Conservation (phyloP, 1,139 yeast species). For the Casaregolazyma lundiana region DNA sequence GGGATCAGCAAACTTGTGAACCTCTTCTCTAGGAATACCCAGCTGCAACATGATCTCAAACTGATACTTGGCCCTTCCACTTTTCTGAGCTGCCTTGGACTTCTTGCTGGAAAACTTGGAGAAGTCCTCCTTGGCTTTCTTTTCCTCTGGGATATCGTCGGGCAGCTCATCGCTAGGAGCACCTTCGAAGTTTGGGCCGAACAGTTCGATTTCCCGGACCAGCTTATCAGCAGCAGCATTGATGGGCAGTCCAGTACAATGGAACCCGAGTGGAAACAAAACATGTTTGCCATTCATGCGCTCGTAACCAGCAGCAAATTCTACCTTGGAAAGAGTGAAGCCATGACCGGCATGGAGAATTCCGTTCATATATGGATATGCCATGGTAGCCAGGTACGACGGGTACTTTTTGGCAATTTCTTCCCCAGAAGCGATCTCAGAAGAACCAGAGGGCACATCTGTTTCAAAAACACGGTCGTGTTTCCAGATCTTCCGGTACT, state of each 20-base stretch:
- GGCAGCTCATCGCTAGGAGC: slow-evolving; percentile 51
- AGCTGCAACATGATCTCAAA: slow-evolving; percentile 93
- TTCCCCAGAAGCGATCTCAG: slow-evolving; percentile 52
- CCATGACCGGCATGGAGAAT: slow-evolving; percentile 97
- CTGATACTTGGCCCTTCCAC: slow-evolving; percentile 91
- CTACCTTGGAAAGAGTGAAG: slow-evolving; percentile 92
- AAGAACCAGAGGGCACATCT: slow-evolving; percentile 79
- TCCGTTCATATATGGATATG: slow-evolving; percentile 99
- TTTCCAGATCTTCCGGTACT: slow-evolving; percentile 83
- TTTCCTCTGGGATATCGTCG: slow-evolving; percentile 36
- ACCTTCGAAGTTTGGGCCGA: slow-evolving; percentile 77
- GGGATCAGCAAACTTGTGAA: slow-evolving; percentile 84
- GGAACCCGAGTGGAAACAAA: slow-evolving; percentile 94
- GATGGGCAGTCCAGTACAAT: slow-evolving; percentile 99
- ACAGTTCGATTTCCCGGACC: slow-evolving; percentile 84
- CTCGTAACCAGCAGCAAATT: slow-evolving; percentile 89
- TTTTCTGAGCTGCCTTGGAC: slow-evolving; percentile 88
- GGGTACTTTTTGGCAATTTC: slow-evolving; percentile 77
- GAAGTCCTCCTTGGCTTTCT: slow-evolving; percentile 59
- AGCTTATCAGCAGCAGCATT: slow-evolving; percentile 94
- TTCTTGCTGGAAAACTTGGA: slow-evolving; percentile 90
- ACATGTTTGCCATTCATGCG: slow-evolving; percentile 93
- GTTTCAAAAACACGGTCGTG: slow-evolving; percentile 81
- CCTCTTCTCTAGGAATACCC: slow-evolving; percentile 79
- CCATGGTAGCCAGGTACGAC: slow-evolving; percentile 90